Evolutionary conservation across 108 stramenopile genomes (phyloP).

Genomic region (Craspedostauros australis): DNA sequence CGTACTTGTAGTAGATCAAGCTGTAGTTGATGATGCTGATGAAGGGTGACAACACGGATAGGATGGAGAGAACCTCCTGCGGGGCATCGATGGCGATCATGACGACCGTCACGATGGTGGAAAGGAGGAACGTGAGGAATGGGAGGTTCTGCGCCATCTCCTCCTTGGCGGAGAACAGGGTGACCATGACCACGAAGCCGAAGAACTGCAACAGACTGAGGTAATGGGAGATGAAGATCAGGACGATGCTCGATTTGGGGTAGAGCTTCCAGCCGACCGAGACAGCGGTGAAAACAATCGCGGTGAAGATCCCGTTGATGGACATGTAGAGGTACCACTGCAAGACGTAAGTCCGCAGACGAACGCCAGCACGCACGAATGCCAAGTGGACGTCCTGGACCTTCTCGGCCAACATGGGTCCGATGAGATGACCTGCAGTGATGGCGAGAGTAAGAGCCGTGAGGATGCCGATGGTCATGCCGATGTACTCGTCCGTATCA

Average conservation of each 20-base stretch:
- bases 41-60: conserved; percentile 17
- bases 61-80: conserved; percentile 3
- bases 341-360: conserved; percentile 20
- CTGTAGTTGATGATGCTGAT: conserved; percentile 30
- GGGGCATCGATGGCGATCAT: conserved; percentile 2
- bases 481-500: conserved; percentile 2
- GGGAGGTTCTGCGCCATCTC: conserved; percentile 14
- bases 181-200: conserved; percentile 1
- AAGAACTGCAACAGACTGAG: conserved; percentile 16
- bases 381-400: conserved; percentile 18
- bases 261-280: conserved; percentile 20
- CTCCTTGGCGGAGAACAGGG: conserved; percentile 16
- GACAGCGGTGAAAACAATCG: conserved; percentile 17
- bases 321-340: conserved; percentile 19
- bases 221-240: conserved; percentile 30
- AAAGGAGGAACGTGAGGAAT: conserved; percentile 6
- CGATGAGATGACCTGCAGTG: conserved; percentile 10
- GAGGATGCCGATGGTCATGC: conserved; percentile 6
- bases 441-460: conserved; percentile 17
- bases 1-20: conserved; percentile 25
- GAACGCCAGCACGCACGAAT: conserved; percentile 20
- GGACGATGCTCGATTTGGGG: conserved; percentile 12
- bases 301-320: conserved; percentile 9
- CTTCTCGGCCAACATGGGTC: conserved; percentile 22
- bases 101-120: conserved; percentile 10